Base-by-base conservation (phyloP, 352 stramenopile species). In the Phytophthora podocarpi region DNA sequence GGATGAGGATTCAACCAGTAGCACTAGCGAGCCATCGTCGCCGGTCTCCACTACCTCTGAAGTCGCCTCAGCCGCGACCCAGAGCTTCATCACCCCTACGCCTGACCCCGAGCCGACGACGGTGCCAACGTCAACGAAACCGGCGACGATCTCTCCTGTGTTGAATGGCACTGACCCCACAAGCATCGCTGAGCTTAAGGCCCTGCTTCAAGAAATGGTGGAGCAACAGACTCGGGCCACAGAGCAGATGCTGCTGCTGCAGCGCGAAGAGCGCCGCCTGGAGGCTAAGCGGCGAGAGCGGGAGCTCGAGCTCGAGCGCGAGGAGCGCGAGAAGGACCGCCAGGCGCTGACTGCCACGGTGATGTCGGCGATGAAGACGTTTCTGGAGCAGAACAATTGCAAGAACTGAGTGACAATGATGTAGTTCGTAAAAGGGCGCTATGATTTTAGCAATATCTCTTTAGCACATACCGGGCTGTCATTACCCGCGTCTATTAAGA, bases 241-340 rank as follows among this genome's bases (percentile, higher is more conserved):
- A 10, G 57, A 72, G 35, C 52, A 72, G 28, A 64, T 76, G 52
- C 15, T 72, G 35, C 32, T 63, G 23, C 13, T 73, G 52, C 62
- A 76, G 37, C 67, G 67, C 20, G 58, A 76, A 61, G 67, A 76
- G 23, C 57, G 67, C 6, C 67, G 51, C 21, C 11, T 70, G 18
- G 67, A 76, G 39, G 21, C 32, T 3, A 57, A 76, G 34, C 51
- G 67, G 31, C 67, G 58, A 69, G 46, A 76, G 32, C 39, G 52
- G 26, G 67, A 72, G 52, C 12, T 61, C 8, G 35, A 70, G 30
- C 13, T 39, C 1, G 46, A 76, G 45, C 31, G 31, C n/a, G 31
- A 36, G 9, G 4, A 13, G 31, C 31, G 31, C 39, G 48, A 73
- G 36, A 76, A 72, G 57, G 67, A 76, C 42, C 67, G 58, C 40